Evolutionary conservation across 495 filamentous ascomycete genomes (phyloP).

Genomic region (Penicillium subrubescens): DNA sequence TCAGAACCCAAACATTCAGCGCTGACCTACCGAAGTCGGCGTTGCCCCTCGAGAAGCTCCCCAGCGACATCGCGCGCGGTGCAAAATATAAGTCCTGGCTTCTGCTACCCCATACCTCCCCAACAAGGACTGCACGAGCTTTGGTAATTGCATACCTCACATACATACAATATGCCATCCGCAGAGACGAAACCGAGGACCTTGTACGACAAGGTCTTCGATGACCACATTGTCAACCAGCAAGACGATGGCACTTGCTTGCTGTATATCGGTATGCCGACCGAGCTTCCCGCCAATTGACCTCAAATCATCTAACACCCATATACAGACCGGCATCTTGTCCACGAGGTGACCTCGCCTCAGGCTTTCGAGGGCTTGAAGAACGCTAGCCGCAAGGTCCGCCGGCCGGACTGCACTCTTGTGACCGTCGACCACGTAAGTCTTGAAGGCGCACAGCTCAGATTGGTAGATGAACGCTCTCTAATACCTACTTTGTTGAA

Average conservation of each 20-base stretch:
- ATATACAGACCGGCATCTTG: slow-evolving; percentile 79
- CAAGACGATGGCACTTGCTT: slow-evolving; percentile 89
- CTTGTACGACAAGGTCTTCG: slow-evolving; percentile 97
- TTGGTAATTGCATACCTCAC: slow-evolving; percentile 7
- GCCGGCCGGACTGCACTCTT: slow-evolving; percentile 93
- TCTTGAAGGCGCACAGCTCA: not conserved
- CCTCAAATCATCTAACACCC: not conserved
- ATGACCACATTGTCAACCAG: slow-evolving; percentile 90
- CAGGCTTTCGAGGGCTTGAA: slow-evolving; percentile 97
- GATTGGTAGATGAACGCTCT: not conserved
- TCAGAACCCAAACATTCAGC: slow-evolving; percentile 29
- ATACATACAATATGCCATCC: slow-evolving; percentile 68
- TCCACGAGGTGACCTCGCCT: slow-evolving; percentile 97
- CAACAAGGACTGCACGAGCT: slow-evolving; percentile 4
- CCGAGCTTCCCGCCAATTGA: not conserved
- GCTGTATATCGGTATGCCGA: slow-evolving; percentile 79
- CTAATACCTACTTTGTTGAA: slow-evolving; percentile 10
- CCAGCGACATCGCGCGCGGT: slow-evolving; percentile 47
- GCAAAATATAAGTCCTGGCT: slow-evolving; percentile 34
- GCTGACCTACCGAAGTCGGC: slow-evolving; percentile 50
- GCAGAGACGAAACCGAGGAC: slow-evolving; percentile 78
- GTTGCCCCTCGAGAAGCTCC: slow-evolving; percentile 39
- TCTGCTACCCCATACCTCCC: slow-evolving; percentile 17
- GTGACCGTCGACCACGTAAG: slow-evolving; percentile 94
- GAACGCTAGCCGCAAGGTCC: slow-evolving; percentile 82